Evolutionary conservation across 75 land plant species (phyloP).

Genomic region (Ceratopteris richardii): DNA sequence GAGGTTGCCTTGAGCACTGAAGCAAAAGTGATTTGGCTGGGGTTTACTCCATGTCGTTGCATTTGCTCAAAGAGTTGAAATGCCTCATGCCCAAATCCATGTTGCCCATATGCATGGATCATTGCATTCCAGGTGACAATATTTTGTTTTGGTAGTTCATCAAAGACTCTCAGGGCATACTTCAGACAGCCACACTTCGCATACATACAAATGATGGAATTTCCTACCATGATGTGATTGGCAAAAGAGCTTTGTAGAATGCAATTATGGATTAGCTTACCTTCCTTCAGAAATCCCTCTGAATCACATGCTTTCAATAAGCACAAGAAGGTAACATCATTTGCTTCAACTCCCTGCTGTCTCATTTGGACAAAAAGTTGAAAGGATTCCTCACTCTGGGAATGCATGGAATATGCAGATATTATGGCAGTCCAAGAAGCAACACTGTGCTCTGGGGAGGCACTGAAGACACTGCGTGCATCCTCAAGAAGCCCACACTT

Average conservation of each 20-base stretch:
- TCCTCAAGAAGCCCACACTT: neutral
- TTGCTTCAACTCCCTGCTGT: too few species aligned
- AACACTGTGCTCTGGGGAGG: neutral
- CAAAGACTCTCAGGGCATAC: neutral
- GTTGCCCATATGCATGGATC: too few species aligned
- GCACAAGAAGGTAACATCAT: too few species aligned
- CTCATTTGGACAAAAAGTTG: too few species aligned
- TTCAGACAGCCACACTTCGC: neutral
- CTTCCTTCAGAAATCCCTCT: too few species aligned
- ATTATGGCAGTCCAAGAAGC: too few species aligned
- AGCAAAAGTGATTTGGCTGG: too few species aligned
- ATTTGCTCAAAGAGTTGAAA: neutral
- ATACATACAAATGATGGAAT: neutral
- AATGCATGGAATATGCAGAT: too few species aligned
- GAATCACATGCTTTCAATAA: too few species aligned
- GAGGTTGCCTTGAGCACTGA: too few species aligned
- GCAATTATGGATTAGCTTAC: too few species aligned
- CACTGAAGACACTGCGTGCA: neutral
- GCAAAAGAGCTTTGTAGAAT: neutral
- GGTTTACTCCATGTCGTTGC: neutral
- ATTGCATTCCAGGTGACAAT: neutral
- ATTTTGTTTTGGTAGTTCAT: neutral
- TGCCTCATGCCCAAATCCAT: neutral
- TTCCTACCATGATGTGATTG: neutral
- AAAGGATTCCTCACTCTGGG: too few species aligned